Evolutionary conservation across 345 rosid genomes (phyloP).

Genomic region (Carallia pectinifolia): DNA sequence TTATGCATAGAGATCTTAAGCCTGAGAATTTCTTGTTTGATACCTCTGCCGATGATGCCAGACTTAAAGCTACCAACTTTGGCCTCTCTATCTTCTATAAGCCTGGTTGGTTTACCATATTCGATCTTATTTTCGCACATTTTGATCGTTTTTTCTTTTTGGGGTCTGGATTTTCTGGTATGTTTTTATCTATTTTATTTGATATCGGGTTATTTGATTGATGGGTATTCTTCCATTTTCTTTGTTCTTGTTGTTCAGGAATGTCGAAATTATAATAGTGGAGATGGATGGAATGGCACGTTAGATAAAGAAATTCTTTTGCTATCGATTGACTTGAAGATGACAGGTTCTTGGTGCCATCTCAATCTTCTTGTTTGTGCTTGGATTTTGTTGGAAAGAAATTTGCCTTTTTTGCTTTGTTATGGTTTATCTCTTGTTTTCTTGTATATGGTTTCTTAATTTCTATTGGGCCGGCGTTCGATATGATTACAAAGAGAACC

Average conservation of each 20-base stretch:
- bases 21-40: conserved; percentile 99
- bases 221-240: not conserved
- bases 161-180: not conserved
- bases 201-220: not conserved
- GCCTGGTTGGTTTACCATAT: conserved; percentile 54
- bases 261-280: not conserved
- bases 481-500: no score
- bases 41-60: conserved; percentile 63
- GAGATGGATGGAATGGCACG: not conserved
- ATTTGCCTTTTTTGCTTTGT: not conserved
- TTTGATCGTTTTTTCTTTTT: not conserved
- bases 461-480: not conserved
- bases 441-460: not conserved
- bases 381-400: not conserved
- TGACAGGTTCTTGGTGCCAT: not conserved
- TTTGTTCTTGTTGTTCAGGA: not conserved
- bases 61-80: conserved; percentile 85
- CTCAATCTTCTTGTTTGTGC: not conserved
- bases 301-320: no score
- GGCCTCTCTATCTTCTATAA: conserved; percentile 91
- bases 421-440: not conserved
- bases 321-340: not conserved
- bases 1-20: conserved; percentile 95
- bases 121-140: not conserved
- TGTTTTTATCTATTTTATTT: not conserved